Base-by-base conservation (phyloP, 306 rosid species). In the Lithocarpus polystachyus region DNA sequence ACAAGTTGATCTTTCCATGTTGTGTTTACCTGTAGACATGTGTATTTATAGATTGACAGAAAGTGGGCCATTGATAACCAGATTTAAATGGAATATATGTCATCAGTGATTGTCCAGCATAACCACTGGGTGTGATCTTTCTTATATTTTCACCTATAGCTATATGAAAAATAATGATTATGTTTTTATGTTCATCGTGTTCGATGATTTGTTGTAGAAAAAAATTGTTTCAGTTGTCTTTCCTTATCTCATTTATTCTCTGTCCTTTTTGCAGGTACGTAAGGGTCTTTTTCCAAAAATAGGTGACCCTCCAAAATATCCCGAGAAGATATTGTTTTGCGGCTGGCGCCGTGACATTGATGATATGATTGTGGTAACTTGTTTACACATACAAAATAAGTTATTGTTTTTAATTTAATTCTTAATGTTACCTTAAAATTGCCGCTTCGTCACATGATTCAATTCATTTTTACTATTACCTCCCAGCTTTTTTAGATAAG, bases 311-410 rank as follows among this genome's bases (percentile, higher is more conserved):
- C 99, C 97, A 54, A 94, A 92, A 85, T 94, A 82, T 79, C 97
- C 97, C 0, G 99, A 94, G 88, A 94, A 83, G 88, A 90, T 94
- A 86, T 69, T 94, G 86, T 94, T 94, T 83, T 94, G 99, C 79
- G 99, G 99, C 71, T 94, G 99, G 99, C 97, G 99, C 35, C 97
- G 99, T 69, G 99, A 94, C 88, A 89, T 94, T 77, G 93, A 94
- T 69, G 99, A 94, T 82, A 94, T 94, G 99, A 94, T 94, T 82
- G 78, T 89, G 99, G 99, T 94, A 87, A 88, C 78, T 74, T 80
- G 71, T 76, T 81, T 64, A 29, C 23, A 28, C 51, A 67, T 19
- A 1, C 48, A 33, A 35, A 19, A 18, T 18, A 9, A 67, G 1
- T 3, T 19, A 4, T 18, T 9, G 4, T 17, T 15, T 23, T 3